phyloP scores from a whole-genome alignment of 2,329 filamentous ascomycete genomes.

The Fusarium tanahbumbuense region DNA sequence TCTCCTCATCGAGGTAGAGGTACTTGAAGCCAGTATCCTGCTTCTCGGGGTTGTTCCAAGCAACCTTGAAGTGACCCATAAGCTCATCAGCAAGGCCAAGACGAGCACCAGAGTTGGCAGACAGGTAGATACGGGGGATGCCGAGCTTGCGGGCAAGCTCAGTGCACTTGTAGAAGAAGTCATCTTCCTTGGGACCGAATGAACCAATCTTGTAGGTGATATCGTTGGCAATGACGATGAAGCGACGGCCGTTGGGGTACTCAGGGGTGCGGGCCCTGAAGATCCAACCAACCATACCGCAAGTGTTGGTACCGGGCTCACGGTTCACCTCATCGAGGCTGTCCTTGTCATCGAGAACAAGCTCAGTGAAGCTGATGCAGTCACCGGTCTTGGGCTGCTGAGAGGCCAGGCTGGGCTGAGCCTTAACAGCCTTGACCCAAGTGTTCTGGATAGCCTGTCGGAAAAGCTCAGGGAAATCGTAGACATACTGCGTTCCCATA shows the following conservation, averaged over 20 bases:
- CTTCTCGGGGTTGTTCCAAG: slow-evolving; percentile 87
- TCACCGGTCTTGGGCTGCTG: slow-evolving; percentile 88
- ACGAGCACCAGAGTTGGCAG: slow-evolving; percentile 97
- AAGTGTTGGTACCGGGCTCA: slow-evolving; percentile 93
- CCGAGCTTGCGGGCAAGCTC: slow-evolving; percentile 93
- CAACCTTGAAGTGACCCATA: slow-evolving; percentile 96
- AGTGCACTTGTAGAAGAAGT: slow-evolving; percentile 99
- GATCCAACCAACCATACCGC: slow-evolving; percentile 99
- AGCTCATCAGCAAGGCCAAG: slow-evolving; percentile 97
- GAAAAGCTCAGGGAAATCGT: slow-evolving; percentile 99
- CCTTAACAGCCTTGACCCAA: slow-evolving; percentile 82
- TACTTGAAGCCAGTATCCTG: slow-evolving; percentile 96
- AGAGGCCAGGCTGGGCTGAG: slow-evolving; percentile 77
- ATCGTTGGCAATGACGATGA: slow-evolving; percentile 98
- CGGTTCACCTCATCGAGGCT: slow-evolving; percentile 92
- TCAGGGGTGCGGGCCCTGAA: slow-evolving; percentile 95
- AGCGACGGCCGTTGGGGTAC: slow-evolving; percentile 90
- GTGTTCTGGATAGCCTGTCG: slow-evolving; percentile 96
- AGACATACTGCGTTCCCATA: slow-evolving; percentile 99
- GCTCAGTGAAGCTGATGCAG: slow-evolving; percentile 92
- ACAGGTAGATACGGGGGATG: slow-evolving; percentile 96
- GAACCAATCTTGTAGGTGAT: slow-evolving; percentile 99
- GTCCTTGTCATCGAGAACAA: slow-evolving; percentile 94
- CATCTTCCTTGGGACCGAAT: slow-evolving; percentile 95
- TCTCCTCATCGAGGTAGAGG: slow-evolving; percentile 88